Evolutionary conservation across 139 green algal species (phyloP), one percentile per base, ranked within the genome.

Genomic region (Monoraphidium neglectum): DNA sequence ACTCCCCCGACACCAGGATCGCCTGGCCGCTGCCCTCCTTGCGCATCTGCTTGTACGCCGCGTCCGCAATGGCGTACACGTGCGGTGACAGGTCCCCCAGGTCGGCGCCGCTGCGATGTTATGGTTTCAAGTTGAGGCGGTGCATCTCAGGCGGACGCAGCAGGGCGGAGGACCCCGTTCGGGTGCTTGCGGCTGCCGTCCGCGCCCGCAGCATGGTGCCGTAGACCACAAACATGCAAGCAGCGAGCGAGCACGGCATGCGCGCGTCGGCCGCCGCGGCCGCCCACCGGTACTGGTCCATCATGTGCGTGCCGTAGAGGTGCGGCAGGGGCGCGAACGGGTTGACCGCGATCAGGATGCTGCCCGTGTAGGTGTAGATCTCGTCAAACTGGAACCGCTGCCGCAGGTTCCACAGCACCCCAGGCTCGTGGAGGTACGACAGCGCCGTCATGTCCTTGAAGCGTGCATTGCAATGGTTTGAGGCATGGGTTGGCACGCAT

Each of bases 391-490:
- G 64, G 74, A 97, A 97, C n/a, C 94, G 84, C 1, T 72, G 79
- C 64, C 90, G 90, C 15, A 98, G 76, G 84, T 97, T 97, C 85
- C 87, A 92, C 21, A 98, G 88, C 51, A 99, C 97, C 0, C 93
- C 94, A 4, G 97, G 96, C 89, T 99, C 97, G 82, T 99, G 95
- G 23, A 99, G 89, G 84, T 99, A 98, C 1, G 91, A 89, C 53
- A 99, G 87, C 38, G 90, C 94, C 1, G 95, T 99, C 97, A 99
- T 99, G 88, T 99, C 94, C 93, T 98, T 87, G 60, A 6, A 6
- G 26, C 37, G 65, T 18, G 12, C 46, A 4, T 65, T 8, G 46
- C 4, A 40, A 26, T 26, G 30, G 47, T 63, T 54, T 12, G 43
- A 51, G 43, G n/a, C n/a, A n/a, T n/a, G n/a, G n/a, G n/a, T n/a